Percentiles rank a stretch among this genome's conserved stretches.
These are phyloP conservation scores for Phialemonium atrogriseum DNA, from an alignment of 2,329 filamentous ascomycete genomes.

Conservation along the genomic window DNA sequence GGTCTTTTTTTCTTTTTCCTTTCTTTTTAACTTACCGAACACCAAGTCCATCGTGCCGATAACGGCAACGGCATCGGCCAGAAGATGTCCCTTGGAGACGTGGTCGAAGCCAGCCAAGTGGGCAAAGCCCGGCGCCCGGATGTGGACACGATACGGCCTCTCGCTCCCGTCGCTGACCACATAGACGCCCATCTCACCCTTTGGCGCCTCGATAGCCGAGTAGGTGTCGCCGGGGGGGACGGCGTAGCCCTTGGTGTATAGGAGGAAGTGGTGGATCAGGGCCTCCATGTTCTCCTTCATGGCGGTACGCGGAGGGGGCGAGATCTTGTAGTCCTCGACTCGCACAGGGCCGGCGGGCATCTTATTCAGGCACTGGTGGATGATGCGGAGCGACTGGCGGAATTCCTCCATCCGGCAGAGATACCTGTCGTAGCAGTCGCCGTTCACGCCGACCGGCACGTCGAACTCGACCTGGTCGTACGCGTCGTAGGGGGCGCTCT, in stretches of 20 bases:
- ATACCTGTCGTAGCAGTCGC: constrained; percentile 98
- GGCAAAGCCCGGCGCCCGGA: constrained; percentile 92
- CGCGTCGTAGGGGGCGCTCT: constrained; percentile 94
- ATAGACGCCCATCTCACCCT: constrained; percentile 99
- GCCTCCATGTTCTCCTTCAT: constrained; percentile 99
- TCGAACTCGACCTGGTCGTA: constrained; percentile 98
- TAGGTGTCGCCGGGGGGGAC: constrained; percentile 98
- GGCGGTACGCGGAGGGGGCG: constrained; percentile 86
- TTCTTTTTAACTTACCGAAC: constrained; percentile 55
- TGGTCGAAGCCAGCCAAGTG: constrained; percentile 94
- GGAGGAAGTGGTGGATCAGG: constrained; percentile 96
- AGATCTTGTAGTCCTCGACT: constrained; percentile 98
- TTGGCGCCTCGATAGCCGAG: constrained; percentile 96
- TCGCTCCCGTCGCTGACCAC: constrained; percentile 94
- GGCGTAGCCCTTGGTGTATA: constrained; percentile 97
- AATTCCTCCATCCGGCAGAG: constrained; percentile 99
- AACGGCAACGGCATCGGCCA: constrained; percentile 94
- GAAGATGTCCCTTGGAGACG: constrained; percentile 79
- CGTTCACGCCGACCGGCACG: constrained; percentile 90
- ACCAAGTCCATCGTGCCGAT: constrained; percentile 87
- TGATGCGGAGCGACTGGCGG: constrained; percentile 94
- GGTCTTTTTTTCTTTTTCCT: background rate
- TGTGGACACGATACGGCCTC: constrained; percentile 95
- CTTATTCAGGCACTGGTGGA: constrained; percentile 97
- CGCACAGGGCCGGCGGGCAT: constrained; percentile 93